phyloP scores from a whole-genome alignment of 306 rosid genomes.

The Cicer cuneatum region DNA sequence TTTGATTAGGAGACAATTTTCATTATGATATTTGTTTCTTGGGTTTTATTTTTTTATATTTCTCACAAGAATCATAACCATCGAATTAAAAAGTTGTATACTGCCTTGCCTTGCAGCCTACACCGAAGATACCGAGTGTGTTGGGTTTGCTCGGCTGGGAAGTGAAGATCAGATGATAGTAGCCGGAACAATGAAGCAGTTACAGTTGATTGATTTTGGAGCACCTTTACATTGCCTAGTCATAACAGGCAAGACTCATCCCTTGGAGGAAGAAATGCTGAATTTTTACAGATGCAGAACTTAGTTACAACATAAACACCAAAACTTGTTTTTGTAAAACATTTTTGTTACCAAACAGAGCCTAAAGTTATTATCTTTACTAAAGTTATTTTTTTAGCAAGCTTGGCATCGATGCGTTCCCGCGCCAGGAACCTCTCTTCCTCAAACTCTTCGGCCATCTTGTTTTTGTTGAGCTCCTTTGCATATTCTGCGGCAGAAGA shows the following conservation, averaged over 20 bases:
- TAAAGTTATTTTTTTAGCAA: too few relatives aligned
- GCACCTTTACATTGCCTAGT: constrained; percentile 94
- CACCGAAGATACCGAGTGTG: constrained; percentile 70
- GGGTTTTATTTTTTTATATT: background rate
- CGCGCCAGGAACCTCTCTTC: too few relatives aligned
- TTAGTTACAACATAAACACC: constrained; percentile 32
- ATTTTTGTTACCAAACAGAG: background rate
- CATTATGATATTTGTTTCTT: constrained; percentile 13
- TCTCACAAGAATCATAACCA: constrained; percentile 24
- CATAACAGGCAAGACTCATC: constrained; percentile 84
- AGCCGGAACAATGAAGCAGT: constrained; percentile 79
- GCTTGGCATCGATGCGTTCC: too few relatives aligned
- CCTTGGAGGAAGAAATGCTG: constrained; percentile 90
- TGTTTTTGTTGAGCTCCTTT: background rate
- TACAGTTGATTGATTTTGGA: constrained; percentile 77
- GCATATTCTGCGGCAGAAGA: background rate
- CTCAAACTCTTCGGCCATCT: background rate
- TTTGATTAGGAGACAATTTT: constrained; percentile 21
- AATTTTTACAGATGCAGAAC: constrained; percentile 63
- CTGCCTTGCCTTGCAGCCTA: constrained; percentile 59
- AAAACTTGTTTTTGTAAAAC: constrained; percentile 19
- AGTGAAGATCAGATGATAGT: constrained; percentile 80
- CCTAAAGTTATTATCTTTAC: too few relatives aligned
- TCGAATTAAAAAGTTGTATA: constrained; percentile 2
- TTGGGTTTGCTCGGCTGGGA: constrained; percentile 92